Evolutionary conservation across 106 monocot species (phyloP).

Genomic region (Vanilla planifolia): DNA sequence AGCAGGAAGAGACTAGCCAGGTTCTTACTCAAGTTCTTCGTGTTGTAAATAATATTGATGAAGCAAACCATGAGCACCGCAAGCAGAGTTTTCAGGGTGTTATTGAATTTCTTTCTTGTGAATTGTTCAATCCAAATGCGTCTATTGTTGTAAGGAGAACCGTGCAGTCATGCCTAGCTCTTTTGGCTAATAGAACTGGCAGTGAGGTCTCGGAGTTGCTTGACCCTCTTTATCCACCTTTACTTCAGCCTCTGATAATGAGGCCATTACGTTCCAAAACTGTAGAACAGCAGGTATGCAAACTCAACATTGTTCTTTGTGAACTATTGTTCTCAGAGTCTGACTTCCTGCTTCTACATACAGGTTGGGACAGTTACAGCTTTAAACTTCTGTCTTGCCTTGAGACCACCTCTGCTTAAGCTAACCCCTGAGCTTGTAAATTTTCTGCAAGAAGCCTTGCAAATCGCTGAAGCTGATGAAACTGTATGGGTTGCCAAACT

Average conservation of each 20-base stretch:
- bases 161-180: constrained; percentile 85
- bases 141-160: constrained; percentile 84
- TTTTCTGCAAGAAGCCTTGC: constrained; percentile 96
- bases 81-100: constrained; percentile 95
- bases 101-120: constrained; percentile 86
- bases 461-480: constrained; percentile 99
- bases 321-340: neutral
- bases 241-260: constrained; percentile 90
- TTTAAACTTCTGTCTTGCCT: constrained; percentile 89
- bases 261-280: constrained; percentile 78
- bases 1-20: constrained; percentile 97
- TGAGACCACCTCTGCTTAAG: constrained; percentile 97
- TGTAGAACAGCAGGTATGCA: constrained; percentile 88
- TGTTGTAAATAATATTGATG: constrained; percentile 92
- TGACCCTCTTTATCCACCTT: constrained; percentile 71
- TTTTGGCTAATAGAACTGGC: constrained; percentile 93
- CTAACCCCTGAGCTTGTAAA: constrained; percentile 84
- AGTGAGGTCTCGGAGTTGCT: constrained; percentile 98
- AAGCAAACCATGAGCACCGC: constrained; percentile 89
- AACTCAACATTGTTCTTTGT: neutral
- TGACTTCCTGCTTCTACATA: neutral
- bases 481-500: constrained; percentile 91
- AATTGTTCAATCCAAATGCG: constrained; percentile 96
- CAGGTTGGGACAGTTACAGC: constrained; percentile 98
- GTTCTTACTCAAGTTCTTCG: constrained; percentile 94